Base-by-base conservation (phyloP, 2,329 filamentous ascomycete genomes). In the Paramyrothecium roridum region DNA sequence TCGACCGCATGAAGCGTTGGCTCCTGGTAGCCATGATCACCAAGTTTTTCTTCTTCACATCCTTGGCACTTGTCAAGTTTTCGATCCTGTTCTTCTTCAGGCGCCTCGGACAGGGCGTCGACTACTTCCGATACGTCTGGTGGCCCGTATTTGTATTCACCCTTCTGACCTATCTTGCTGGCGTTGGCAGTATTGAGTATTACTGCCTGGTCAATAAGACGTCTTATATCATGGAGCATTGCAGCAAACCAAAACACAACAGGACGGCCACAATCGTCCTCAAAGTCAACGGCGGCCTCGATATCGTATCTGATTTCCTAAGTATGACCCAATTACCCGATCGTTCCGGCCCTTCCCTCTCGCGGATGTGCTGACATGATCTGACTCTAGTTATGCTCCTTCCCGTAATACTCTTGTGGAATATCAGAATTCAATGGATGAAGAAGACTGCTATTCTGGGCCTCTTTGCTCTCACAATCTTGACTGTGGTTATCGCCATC, bases 71-170 rank as follows among this genome's bases (percentile, higher is more conserved):
- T 6, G 8, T 54, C 8, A 54, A 54, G 22, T 34, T 54, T 3
- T 54, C 52, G 12, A 20, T 54, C 2, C 43, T 54, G 12, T 49
- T 49, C 46, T 54, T 54, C 52, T 54, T 54, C 52, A 47, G 33
- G 23, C 26, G 52, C 7, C 52, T 54, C 6, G 52, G 52, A 43
- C 17, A 22, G 17, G 20, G 46, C 19, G 46, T 40, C 19, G 16
- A 34, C 22, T n/a, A 23, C 12, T 49, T 49, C 23, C 17, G 33
- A 16, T 49, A 37, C 17, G 20, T 54, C 43, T 49, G 52, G 52
- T 54, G 52, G 52, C 26, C 46, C 21, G 26, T 22, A 10, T 45
- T 54, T 8, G 20, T 49, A n/a, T 33, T 54, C 19, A 26, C 45
- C 23, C 11, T 49, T 10, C 17, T 40, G n/a, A 22, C 23, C 11